Evolutionary conservation across 352 stramenopile genomes (phyloP).

Genomic region (Pythium dissimile): DNA sequence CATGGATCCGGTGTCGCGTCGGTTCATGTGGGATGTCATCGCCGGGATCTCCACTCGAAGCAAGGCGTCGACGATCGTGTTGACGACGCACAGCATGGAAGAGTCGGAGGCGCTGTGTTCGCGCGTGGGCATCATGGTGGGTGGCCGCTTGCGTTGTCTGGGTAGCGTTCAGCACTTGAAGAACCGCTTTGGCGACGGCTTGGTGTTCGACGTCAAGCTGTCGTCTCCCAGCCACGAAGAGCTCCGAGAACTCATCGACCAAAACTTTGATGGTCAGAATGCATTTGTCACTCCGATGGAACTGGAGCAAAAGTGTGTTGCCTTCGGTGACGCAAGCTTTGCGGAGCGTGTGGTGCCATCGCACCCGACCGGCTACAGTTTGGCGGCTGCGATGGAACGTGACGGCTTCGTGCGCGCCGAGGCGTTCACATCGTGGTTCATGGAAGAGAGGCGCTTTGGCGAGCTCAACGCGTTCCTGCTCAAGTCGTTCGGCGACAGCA

Average conservation of each 20-base stretch:
- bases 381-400: slow-evolving; percentile 52
- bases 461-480: slow-evolving; percentile 38
- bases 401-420: slow-evolving; percentile 36
- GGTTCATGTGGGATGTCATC: slow-evolving; percentile 95
- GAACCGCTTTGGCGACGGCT: slow-evolving; percentile 93
- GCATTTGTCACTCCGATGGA: slow-evolving; percentile 29
- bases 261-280: slow-evolving; percentile 28
- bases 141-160: slow-evolving; percentile 65
- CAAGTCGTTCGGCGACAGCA: slow-evolving; percentile 33
- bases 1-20: slow-evolving; percentile 93
- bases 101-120: slow-evolving; percentile 94
- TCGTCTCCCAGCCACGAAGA: slow-evolving; percentile 26
- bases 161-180: slow-evolving; percentile 94
- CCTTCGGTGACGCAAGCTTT: slow-evolving; percentile 34
- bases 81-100: slow-evolving; percentile 96
- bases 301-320: slow-evolving; percentile 38
- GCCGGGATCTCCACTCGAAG: slow-evolving; percentile 61
- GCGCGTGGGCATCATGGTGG: slow-evolving; percentile 92
- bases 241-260: slow-evolving; percentile 31
- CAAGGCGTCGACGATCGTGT: slow-evolving; percentile 80
- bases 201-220: slow-evolving; percentile 87
- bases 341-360: slow-evolving; percentile 39
- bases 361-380: slow-evolving; percentile 61
- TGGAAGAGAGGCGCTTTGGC: slow-evolving; percentile 56
- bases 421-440: slow-evolving; percentile 59